Conservation (phyloP, 108 stramenopile genomes). For the Parietichytrium sp. region DNA sequence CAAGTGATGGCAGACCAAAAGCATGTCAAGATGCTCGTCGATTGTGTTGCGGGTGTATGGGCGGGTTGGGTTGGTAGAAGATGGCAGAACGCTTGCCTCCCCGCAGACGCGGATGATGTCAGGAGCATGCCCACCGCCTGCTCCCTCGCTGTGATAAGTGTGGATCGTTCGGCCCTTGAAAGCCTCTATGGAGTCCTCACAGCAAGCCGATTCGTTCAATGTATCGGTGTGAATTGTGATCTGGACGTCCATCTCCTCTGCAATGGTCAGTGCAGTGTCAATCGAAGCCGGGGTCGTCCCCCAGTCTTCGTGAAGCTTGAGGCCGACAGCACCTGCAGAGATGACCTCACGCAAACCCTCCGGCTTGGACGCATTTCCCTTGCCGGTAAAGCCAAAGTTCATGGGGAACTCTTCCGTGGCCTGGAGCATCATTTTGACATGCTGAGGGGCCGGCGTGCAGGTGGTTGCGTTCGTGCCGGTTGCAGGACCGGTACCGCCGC, state of each 20-base stretch:
- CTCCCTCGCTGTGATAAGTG: slow-evolving; percentile 88
- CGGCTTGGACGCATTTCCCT: slow-evolving; percentile 85
- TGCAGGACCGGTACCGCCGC: slow-evolving; percentile 89
- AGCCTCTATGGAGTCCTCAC: slow-evolving; percentile 85
- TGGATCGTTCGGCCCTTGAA: slow-evolving; percentile 92
- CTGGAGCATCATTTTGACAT: slow-evolving; percentile 91
- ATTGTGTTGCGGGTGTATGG: slow-evolving; percentile 94
- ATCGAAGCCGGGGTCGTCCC: slow-evolving; percentile 94
- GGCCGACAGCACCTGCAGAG: slow-evolving; percentile 82
- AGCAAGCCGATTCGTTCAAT: slow-evolving; percentile 89
- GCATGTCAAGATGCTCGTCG: slow-evolving; percentile 97
- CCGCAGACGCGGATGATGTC: slow-evolving; percentile 95
- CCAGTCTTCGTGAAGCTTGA: slow-evolving; percentile 99
- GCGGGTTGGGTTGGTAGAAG: slow-evolving; percentile 92
- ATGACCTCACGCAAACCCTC: slow-evolving; percentile 55
- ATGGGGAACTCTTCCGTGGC: slow-evolving; percentile 83
- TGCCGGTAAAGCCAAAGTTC: slow-evolving; percentile 95
- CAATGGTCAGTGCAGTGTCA: slow-evolving; percentile 82
- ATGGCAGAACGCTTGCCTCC: slow-evolving; percentile 83
- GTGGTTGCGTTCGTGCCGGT: slow-evolving; percentile 92
- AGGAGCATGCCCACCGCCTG: slow-evolving; percentile 92
- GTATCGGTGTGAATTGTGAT: slow-evolving; percentile 98
- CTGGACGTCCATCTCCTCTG: slow-evolving; percentile 82
- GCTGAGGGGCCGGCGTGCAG: slow-evolving; percentile 86
- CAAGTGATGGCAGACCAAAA: slow-evolving; percentile 91